Percentiles rank a stretch among this genome's conserved stretches.
Evolutionary conservation across 1,284 basidiomycete species (phyloP).

Genomic region (Apiotrichum domesticum): DNA sequence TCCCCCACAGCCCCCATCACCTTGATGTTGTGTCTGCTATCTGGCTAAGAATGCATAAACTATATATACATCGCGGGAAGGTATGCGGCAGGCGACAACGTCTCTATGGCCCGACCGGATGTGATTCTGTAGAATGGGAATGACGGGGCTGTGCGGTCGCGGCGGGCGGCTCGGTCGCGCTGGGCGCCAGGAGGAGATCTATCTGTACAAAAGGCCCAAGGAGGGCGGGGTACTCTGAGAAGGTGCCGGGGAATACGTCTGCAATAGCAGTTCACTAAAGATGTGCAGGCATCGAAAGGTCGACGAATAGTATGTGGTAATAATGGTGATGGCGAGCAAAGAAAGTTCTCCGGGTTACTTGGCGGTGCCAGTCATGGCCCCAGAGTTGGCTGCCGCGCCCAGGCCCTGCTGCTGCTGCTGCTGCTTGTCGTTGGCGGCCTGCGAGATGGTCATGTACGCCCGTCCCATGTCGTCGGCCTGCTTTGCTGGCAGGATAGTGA

Average conservation of each 20-base stretch:
- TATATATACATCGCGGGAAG: conserved; percentile 3
- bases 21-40: neutral
- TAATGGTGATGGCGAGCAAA: too few species aligned
- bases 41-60: conserved; percentile 1
- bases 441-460: conserved; percentile 47
- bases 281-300: too few species aligned
- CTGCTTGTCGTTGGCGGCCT: conserved; percentile 33
- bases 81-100: neutral
- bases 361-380: neutral
- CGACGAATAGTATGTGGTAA: too few species aligned
- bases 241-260: too few species aligned
- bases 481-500: neutral
- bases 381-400: neutral
- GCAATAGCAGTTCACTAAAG: too few species aligned
- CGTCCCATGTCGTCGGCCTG: conserved; percentile 11
- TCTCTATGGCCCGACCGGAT: too few species aligned
- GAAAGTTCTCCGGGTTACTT: neutral
- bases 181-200: neutral
- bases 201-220: conserved; percentile 2
- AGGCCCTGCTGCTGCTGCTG: neutral
- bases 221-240: too few species aligned
- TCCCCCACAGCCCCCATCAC: too few species aligned
- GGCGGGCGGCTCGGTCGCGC: neutral
- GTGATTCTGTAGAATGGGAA: neutral
- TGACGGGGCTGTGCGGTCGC: neutral